Base-by-base conservation (phyloP, 2,329 filamentous ascomycete genomes). In the Hypoxylon sp. region DNA sequence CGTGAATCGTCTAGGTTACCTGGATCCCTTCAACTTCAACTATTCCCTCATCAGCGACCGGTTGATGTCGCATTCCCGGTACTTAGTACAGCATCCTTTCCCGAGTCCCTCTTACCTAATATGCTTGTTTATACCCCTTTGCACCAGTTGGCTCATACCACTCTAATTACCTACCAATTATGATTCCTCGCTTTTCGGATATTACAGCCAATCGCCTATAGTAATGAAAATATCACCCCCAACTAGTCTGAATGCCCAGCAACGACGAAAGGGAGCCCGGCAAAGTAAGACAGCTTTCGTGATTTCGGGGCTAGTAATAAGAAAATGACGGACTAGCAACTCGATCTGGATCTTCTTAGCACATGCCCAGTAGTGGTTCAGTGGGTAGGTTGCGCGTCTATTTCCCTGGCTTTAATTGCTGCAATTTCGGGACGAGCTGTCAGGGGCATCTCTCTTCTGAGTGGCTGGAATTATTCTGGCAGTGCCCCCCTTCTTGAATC, bases 381-480 rank as follows among this genome's bases (percentile, higher is more conserved):
- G 67, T 69, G 69, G 71, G 54, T 71, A 60, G 55, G 53, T 61
- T 74, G 71, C 69, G 71, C 57, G 62, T 74, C 64, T 66, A 57
- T 60, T 62, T 55, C 60, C 65, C 61, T 73, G 56, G 48, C 60
- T 73, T 74, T 73, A 64, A 75, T 75, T 75, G 64, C 69, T 66
- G 70, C 61, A 77, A 77, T 77, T 71, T 77, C 75, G 72, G 74
- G 67, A 69, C 65, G 72, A 55, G 22, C 64, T 44, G 59, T 8
- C 54, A 69, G 58, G 66, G 40, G 42, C 31, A 56, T 70, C 57
- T 55, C 13, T 22, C 53, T 54, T 44, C 66, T 71, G 30, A 62
- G 22, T 71, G 68, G 68, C 62, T 66, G 55, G 61, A 64, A 63
- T 64, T 48, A 44, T 55, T 68, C 48, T 59, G 44, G 37, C 57